Evolutionary conservation across 495 filamentous ascomycete genomes (phyloP).

Genomic region (Talaromyces thailandensis): DNA sequence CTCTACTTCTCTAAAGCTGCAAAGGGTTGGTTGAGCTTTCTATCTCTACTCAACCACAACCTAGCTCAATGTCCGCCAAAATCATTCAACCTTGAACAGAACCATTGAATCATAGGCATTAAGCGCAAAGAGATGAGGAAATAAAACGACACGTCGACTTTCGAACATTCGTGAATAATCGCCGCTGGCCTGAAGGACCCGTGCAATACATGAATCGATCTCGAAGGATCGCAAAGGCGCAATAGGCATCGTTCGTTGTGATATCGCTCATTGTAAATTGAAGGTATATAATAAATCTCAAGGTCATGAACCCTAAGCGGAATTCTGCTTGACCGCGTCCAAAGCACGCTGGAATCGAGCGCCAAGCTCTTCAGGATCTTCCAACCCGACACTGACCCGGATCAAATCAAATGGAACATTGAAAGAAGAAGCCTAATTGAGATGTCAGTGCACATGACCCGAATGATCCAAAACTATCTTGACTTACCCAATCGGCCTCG

Average conservation of each 20-base stretch:
- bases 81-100: neutral
- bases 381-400: constrained; percentile 83
- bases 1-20: neutral
- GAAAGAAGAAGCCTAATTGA: constrained; percentile 55
- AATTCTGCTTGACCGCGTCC: constrained; percentile 34
- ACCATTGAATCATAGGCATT: neutral
- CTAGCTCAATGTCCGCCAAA: neutral
- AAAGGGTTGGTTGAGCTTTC: neutral
- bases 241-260: neutral
- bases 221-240: neutral
- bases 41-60: neutral
- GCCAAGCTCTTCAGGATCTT: constrained; percentile 59
- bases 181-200: neutral
- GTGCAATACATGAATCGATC: neutral
- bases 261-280: neutral
- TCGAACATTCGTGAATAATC: neutral
- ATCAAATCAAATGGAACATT: constrained; percentile 71
- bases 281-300: neutral
- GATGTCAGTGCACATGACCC: neutral
- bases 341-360: constrained; percentile 39
- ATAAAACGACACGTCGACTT: neutral
- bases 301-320: constrained; percentile 22
- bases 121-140: neutral
- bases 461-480: neutral
- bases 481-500: constrained; percentile 77